Percentiles rank a stretch among this genome's conserved stretches.
phyloP scores from a whole-genome alignment of 2,329 filamentous ascomycete genomes.

The Alternaria brassicae region DNA sequence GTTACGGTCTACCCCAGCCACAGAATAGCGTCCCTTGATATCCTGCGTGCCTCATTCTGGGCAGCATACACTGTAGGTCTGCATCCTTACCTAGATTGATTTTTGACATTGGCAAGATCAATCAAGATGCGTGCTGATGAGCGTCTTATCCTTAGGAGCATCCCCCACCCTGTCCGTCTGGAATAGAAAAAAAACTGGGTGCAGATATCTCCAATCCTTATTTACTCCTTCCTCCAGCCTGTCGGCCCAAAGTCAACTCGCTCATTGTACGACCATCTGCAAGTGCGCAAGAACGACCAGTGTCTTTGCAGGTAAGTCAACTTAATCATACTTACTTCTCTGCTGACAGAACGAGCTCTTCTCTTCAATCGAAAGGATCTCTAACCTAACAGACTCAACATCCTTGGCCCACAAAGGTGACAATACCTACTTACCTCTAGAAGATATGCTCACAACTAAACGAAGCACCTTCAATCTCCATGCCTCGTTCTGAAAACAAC shows the following conservation, averaged over 20 bases:
- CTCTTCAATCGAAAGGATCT: background rate
- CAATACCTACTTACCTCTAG: too few species aligned
- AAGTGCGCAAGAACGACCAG: background rate
- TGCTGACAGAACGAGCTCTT: background rate
- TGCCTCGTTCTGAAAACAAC: constrained; percentile 1
- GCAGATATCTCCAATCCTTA: background rate
- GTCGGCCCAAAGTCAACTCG: background rate
- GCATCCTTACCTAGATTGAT: background rate
- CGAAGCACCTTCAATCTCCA: background rate
- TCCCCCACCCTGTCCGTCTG: too few species aligned
- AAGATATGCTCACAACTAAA: too few species aligned
- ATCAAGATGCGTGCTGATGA: background rate
- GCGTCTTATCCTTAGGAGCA: too few species aligned
- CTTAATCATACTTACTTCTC: background rate
- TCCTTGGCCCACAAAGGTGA: too few species aligned
- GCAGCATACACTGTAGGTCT: too few species aligned
- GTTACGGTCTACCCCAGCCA: too few species aligned
- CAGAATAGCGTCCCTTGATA: too few species aligned
- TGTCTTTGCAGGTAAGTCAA: background rate
- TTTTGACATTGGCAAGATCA: too few species aligned
- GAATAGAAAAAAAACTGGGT: background rate
- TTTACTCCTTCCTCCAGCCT: background rate
- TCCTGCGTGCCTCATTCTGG: too few species aligned
- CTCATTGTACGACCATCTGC: background rate
- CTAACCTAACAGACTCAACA: background rate